Evolutionary conservation across 345 rosid species (phyloP).

Genomic region (Heritiera fomes): DNA sequence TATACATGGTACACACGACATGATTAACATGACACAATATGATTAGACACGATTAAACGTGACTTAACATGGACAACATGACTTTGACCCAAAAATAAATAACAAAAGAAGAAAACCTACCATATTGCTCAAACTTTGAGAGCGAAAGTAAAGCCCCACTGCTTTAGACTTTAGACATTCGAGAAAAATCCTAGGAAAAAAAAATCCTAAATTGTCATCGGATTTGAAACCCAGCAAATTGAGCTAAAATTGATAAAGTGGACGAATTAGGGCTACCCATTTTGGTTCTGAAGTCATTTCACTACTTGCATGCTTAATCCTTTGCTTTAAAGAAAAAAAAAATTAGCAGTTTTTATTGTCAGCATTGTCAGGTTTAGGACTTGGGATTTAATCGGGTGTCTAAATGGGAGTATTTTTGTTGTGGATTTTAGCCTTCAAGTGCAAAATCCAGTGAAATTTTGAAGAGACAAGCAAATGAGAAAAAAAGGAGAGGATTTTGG

Average conservation of each 20-base stretch:
- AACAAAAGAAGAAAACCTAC: too few relatives aligned
- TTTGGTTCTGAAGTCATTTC: background rate
- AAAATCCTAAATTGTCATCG: background rate
- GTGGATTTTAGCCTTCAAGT: background rate
- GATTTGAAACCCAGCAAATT: slow-evolving; percentile 5
- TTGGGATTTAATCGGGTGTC: background rate
- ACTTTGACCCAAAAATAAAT: too few relatives aligned
- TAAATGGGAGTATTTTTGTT: background rate
- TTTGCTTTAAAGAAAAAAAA: background rate
- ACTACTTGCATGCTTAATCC: slow-evolving; percentile 27
- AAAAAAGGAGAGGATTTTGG: background rate
- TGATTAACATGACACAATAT: too few relatives aligned
- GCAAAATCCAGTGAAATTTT: background rate
- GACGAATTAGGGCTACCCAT: background rate
- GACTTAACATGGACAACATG: too few relatives aligned
- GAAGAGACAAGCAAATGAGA: background rate
- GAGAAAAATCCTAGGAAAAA: background rate
- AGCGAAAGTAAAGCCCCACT: background rate
- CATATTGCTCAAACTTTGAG: background rate
- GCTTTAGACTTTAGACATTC: background rate
- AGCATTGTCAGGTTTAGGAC: background rate
- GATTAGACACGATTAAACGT: too few relatives aligned
- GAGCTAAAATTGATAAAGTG: background rate
- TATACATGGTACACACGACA: too few relatives aligned
- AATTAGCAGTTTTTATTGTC: background rate